Percentiles rank a stretch among this genome's conserved stretches.
Conservation (phyloP, 257 asterid species). For the Petunia secreta region DNA sequence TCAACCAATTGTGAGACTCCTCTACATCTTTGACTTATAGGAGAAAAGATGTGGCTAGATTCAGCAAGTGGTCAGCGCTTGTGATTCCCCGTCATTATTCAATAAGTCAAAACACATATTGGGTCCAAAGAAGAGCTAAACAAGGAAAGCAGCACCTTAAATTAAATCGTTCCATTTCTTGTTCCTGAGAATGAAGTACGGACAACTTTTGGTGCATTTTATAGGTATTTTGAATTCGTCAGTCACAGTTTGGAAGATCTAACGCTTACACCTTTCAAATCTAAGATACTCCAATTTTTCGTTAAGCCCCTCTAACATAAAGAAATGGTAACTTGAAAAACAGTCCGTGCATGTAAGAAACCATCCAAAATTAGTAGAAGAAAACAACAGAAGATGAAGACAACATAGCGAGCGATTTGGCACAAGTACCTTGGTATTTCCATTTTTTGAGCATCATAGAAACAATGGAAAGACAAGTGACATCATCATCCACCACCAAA, state of each 20-base stretch:
- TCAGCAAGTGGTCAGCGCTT: not conserved
- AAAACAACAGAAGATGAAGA: not conserved
- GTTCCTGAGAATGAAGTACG: not conserved
- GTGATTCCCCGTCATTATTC: not conserved
- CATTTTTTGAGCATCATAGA: conserved; percentile 54
- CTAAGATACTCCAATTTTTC: not conserved
- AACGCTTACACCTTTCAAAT: not conserved
- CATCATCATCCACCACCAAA: conserved; percentile 61
- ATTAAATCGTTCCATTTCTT: not conserved
- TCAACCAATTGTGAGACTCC: conserved; percentile 1
- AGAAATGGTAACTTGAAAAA: not conserved
- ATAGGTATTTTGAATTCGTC: conserved; percentile 9
- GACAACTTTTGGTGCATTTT: not conserved
- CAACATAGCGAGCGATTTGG: not conserved
- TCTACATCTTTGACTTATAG: not conserved
- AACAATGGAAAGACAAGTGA: conserved; percentile 51
- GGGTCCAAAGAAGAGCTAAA: conserved; percentile 8
- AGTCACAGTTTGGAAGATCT: not conserved
- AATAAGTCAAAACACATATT: not conserved
- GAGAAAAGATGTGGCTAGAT: not conserved
- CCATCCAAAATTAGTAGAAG: not conserved
- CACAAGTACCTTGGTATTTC: conserved; percentile 46
- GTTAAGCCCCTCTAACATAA: too few species aligned
- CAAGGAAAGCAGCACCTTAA: not conserved
- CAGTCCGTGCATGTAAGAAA: not conserved